Base-by-base conservation (phyloP, 2,329 filamentous ascomycete genomes). In the Claviceps spartinae region DNA sequence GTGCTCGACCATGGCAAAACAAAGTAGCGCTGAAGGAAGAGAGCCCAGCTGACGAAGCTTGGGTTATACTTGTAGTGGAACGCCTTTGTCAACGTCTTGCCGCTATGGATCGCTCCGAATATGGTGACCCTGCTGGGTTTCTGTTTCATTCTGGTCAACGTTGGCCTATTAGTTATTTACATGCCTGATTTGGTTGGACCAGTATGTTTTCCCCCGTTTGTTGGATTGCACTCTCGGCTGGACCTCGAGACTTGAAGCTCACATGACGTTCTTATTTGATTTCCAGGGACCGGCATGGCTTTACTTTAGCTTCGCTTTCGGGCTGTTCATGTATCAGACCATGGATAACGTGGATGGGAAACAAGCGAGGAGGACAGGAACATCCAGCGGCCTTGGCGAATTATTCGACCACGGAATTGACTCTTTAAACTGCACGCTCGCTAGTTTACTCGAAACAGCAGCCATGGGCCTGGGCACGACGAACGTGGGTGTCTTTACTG, bases 301-400 rank as follows among this genome's bases (percentile, higher is more conserved):
- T 20, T 97, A 95, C 73, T 94, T 88, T 66, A 95, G 88, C 70
- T 97, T 97, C 67, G 91, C 90, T 1, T 79, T 95, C 58, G 93
- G 93, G 42, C 78, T 98, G 54, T 98, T 95, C 85, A 93, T 95
- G 87, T 95, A 97, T 70, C 94, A 93, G 60, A 98, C 93, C 14
- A 90, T 98, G 85, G 93, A 98, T 74, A 98, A 98, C 67, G 85
- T 97, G 57, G 93, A 98, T 68, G 93, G 93, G 60, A 98, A 98
- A 72, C 93, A 98, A 73, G 93, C 93, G 53, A 80, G 93, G 57
- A 79, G 93, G 62, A 98, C 93, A 4, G 90, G 91, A 50, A 96
- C 91, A 4, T 97, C 91, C 34, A 96, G 89, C 65, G 88, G 88
- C 1, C 77, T 98, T 26, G 93, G 93, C 60, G 93, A 98, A 70